phyloP scores from a whole-genome alignment of 169 alveolate species.

The Neospora caninum region DNA sequence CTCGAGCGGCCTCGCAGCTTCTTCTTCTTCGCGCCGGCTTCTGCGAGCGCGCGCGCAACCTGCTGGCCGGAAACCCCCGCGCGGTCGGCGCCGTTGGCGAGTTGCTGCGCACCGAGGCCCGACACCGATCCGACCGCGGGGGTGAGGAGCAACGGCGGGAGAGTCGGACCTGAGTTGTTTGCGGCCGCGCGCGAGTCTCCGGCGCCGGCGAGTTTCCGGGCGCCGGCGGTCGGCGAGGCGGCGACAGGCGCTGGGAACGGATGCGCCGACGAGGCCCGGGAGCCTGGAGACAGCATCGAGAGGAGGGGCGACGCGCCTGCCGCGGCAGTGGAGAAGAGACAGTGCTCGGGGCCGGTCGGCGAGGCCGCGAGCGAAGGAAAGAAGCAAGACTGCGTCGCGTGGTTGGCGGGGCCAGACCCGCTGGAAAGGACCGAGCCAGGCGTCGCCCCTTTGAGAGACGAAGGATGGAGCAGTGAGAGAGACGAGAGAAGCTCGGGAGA shows the following conservation, averaged over 20 bases:
- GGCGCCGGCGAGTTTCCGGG: background rate
- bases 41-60: too few species aligned
- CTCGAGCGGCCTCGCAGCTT: background rate
- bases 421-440: background rate
- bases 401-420: background rate
- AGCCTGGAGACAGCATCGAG: background rate
- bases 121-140: background rate
- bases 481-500: background rate
- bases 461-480: background rate
- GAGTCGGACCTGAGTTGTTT: background rate
- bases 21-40: background rate
- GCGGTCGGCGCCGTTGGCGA: too few species aligned
- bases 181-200: background rate
- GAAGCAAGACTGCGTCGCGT: background rate
- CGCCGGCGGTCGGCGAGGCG: background rate
- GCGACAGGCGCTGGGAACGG: background rate
- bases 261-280: background rate
- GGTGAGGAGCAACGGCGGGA: background rate
- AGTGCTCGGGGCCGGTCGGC: background rate
- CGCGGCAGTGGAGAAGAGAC: background rate
- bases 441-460: background rate
- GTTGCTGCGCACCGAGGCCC: too few species aligned
- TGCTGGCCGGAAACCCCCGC: too few species aligned
- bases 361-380: background rate
- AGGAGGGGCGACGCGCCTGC: background rate